Percentiles rank a stretch among this genome's conserved stretches.
phyloP scores from a whole-genome alignment of 306 rosid species.

The Vicia faba region DNA sequence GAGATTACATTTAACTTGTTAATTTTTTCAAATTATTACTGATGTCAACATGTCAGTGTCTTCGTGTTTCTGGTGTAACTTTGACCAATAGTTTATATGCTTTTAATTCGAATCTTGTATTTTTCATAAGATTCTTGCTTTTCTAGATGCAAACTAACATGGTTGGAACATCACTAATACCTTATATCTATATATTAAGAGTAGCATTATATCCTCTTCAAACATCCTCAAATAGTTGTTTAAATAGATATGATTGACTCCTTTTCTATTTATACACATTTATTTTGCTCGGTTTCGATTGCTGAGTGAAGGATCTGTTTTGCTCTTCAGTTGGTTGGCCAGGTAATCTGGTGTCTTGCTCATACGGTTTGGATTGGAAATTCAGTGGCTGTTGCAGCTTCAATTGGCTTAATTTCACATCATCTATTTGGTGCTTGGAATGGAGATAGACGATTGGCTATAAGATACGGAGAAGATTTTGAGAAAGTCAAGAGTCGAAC shows the following conservation, averaged over 20 bases:
- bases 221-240: slow-evolving; percentile 10
- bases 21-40: too few relatives aligned
- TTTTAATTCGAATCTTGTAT: not conserved
- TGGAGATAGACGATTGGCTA: slow-evolving; percentile 81
- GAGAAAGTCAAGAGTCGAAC: slow-evolving; percentile 68
- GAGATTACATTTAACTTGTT: too few relatives aligned
- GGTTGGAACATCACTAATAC: slow-evolving; percentile 10
- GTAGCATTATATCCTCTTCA: not conserved
- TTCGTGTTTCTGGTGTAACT: too few relatives aligned
- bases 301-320: slow-evolving; percentile 33
- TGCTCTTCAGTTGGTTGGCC: slow-evolving; percentile 76
- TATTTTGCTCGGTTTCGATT: not conserved
- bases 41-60: too few relatives aligned
- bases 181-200: not conserved
- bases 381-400: slow-evolving; percentile 83
- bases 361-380: slow-evolving; percentile 93
- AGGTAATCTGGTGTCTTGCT: slow-evolving; percentile 93
- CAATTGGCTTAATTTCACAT: slow-evolving; percentile 82
- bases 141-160: slow-evolving; percentile 23
- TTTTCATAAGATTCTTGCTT: not conserved
- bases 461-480: slow-evolving; percentile 64
- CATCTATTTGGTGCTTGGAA: slow-evolving; percentile 95
- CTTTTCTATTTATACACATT: slow-evolving; percentile 22
- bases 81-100: not conserved
- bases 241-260: not conserved